Conservation (phyloP, 2,329 filamentous ascomycete species). For the Raffaelea arxii region DNA sequence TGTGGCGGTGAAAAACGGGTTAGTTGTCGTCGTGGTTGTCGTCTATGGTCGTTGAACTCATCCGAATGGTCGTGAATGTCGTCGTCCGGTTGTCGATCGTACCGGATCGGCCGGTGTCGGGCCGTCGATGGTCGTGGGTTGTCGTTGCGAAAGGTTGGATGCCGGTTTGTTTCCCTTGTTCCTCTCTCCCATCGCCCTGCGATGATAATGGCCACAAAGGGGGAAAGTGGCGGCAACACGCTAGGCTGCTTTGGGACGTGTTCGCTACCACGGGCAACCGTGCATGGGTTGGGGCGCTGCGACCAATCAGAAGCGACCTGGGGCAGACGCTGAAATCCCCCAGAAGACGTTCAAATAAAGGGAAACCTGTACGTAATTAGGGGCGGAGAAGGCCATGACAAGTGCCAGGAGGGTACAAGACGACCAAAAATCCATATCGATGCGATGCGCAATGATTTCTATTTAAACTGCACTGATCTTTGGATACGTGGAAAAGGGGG, state of each 20-base stretch:
- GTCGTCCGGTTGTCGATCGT: no score
- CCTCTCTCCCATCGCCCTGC: constrained; percentile 3
- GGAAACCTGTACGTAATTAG: neutral
- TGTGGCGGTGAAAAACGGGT: neutral
- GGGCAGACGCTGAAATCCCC: neutral
- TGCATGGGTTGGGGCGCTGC: constrained; percentile 6
- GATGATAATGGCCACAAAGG: constrained; percentile 7
- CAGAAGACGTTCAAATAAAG: neutral
- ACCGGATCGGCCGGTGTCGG: neutral
- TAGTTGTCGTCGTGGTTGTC: no score
- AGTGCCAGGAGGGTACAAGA: neutral
- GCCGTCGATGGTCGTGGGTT: neutral
- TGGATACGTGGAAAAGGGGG: neutral
- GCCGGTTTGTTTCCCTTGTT: constrained; percentile 1
- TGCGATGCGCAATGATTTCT: neutral
- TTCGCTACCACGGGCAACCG: constrained; percentile 17
- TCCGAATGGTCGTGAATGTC: no score
- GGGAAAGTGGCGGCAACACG: constrained; percentile 13
- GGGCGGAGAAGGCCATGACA: no score
- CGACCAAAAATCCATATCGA: neutral
- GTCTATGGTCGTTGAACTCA: no score
- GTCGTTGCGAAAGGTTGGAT: constrained; percentile 1
- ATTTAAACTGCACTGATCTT: neutral
- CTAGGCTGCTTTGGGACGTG: constrained; percentile 11
- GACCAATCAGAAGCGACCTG: constrained; percentile 5